phyloP scores from a whole-genome alignment of 768 basidiomycete species.

The Cytidiella melzeri region DNA sequence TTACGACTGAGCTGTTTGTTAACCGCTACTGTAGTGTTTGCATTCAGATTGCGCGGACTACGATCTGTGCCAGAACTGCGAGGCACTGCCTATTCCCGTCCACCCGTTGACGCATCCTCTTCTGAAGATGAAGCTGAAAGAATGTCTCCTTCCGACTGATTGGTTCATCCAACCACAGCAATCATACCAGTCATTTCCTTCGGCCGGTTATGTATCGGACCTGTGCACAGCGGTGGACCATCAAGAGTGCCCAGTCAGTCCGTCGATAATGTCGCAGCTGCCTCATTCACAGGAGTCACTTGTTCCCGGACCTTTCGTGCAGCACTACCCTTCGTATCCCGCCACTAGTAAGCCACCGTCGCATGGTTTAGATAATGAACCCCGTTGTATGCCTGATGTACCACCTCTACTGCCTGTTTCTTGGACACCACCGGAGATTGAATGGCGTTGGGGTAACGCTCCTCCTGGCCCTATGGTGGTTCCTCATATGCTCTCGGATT shows the following conservation, averaged over 20 bases:
- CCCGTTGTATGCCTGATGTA: too few species aligned
- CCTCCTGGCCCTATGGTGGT: conserved; percentile 9
- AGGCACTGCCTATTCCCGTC: conserved; percentile 70
- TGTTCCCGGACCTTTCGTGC: too few species aligned
- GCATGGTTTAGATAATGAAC: too few species aligned
- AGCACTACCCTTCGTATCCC: too few species aligned
- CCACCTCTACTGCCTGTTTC: conserved; percentile 11
- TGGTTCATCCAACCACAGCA: too few species aligned
- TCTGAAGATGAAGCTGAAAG: conserved; percentile 54
- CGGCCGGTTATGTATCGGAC: neutral
- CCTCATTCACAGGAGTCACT: too few species aligned
- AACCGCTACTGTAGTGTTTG: conserved; percentile 52
- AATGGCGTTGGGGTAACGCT: conserved; percentile 7
- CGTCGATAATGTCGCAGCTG: too few species aligned
- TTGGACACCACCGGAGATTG: conserved; percentile 11
- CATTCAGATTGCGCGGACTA: conserved; percentile 72
- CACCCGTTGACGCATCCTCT: conserved; percentile 70
- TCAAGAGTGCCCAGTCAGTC: neutral
- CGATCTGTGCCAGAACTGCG: conserved; percentile 75
- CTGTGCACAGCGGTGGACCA: neutral
- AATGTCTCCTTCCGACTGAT: neutral
- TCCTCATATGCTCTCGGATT: conserved; percentile 2
- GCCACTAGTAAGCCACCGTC: too few species aligned
- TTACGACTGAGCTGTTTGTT: neutral
- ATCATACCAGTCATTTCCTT: too few species aligned